A percentile compares a stretch with the other conserved stretches of the same genome.
Evolutionary conservation across 441 rosid genomes (phyloP).

Genomic region (Adansonia grandidieri): DNA sequence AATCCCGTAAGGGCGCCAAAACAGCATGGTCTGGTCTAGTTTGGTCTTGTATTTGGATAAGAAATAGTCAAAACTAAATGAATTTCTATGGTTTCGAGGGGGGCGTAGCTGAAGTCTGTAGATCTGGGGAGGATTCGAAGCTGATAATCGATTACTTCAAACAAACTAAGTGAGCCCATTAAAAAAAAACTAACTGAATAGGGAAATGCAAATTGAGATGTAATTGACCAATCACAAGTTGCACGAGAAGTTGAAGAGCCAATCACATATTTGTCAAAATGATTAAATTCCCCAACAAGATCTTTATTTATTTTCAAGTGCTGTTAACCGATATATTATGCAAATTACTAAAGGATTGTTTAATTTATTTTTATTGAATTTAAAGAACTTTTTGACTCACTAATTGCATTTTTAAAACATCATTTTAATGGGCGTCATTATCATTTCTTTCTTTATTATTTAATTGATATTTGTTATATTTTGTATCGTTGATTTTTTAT

Average conservation of each 20-base stretch:
- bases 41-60: slow-evolving; percentile 9
- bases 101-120: neutral
- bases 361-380: no score
- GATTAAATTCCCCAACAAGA: neutral
- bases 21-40: slow-evolving; percentile 27
- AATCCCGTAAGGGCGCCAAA: slow-evolving; percentile 28
- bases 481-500: no score
- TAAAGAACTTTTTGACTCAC: no score
- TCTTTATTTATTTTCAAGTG: no score
- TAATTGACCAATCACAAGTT: slow-evolving; percentile 20
- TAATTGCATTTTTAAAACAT: no score
- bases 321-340: no score
- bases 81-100: no score
- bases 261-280: neutral
- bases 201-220: neutral
- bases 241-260: neutral
- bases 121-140: neutral
- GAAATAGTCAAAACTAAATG: neutral
- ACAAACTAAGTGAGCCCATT: no score
- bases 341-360: no score
- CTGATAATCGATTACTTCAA: neutral
- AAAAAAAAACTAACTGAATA: neutral
- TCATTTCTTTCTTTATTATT: no score
- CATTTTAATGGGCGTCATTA: no score
- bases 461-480: no score